phyloP scores from a whole-genome alignment of 495 filamentous ascomycete species.

The Hyaloscypha hepaticicola region DNA sequence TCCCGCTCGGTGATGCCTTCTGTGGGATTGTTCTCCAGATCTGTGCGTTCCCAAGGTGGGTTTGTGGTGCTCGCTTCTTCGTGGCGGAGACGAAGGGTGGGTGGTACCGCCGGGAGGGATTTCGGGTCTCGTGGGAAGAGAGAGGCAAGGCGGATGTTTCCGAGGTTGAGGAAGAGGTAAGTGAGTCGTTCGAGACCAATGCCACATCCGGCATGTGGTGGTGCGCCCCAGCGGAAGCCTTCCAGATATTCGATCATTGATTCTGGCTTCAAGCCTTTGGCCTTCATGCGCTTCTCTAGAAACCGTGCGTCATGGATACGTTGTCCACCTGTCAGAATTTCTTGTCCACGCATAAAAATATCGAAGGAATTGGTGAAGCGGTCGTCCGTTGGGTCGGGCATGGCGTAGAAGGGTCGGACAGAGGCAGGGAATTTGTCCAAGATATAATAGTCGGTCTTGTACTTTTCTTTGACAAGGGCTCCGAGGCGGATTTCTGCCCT shows the following conservation, averaged over 20 bases:
- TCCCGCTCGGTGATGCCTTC: conserved; percentile 33
- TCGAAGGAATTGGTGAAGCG: conserved; percentile 88
- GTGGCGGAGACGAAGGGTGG: conserved; percentile 64
- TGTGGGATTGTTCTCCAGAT: conserved; percentile 29
- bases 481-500: conserved; percentile 87
- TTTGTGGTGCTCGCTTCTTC: conserved; percentile 71
- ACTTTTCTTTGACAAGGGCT: conserved; percentile 78
- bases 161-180: conserved; percentile 79
- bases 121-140: conserved; percentile 83
- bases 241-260: conserved; percentile 85
- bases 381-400: conserved; percentile 75
- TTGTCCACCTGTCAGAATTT: conserved; percentile 88
- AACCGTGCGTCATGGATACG: conserved; percentile 80
- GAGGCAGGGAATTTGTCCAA: conserved; percentile 89
- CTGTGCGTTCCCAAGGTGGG: conserved; percentile 53
- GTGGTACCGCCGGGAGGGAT: conserved; percentile 61
- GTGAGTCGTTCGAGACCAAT: conserved; percentile 86
- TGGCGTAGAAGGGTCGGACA: conserved; percentile 91
- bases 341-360: conserved; percentile 91
- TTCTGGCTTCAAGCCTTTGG: conserved; percentile 69
- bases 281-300: conserved; percentile 74
- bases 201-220: conserved; percentile 87
- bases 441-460: conserved; percentile 87
- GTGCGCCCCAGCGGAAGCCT: conserved; percentile 83
- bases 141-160: conserved; percentile 85